Base-by-base conservation (phyloP, 2,329 filamentous ascomycete genomes). In the Calonectria fujianensis region DNA sequence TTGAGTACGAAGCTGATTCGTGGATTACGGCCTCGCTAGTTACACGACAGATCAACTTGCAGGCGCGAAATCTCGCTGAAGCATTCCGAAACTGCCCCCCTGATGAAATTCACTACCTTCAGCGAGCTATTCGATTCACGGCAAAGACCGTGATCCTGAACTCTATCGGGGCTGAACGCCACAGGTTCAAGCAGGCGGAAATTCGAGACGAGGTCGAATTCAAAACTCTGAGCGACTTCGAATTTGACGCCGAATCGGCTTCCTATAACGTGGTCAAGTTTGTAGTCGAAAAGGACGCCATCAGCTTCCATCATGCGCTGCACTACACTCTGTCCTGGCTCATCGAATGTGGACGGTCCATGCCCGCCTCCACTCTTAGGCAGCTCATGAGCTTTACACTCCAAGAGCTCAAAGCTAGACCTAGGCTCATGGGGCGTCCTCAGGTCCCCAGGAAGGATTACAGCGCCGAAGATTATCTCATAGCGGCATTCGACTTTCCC, bases 241-340 rank as follows among this genome's bases (percentile, higher is more conserved):
- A 98, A 77, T 97, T 98, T 81, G 94, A 96, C 69, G 86, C 86
- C 0, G 85, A 88, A 9, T 83, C 86, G 20, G 84, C 86, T 6
- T 88, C 88, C 50, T 94, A 94, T 82, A 86, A 92, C 35, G 91
- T 98, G 3, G 94, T 98, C 72, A 94, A 94, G 75, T 98, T 98
- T 82, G 91, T 94, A 4, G 95, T 99, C 13, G 95, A 98, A 79
- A 93, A 94, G 78, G 94, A 98, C 79, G 92, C 94, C 1, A 97
- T 99, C 86, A 98, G 97, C 86, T 98, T 99, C 85, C 97, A 99
- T 82, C 97, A 99, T 83, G 96, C 96, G 1, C 89, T 99, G 35
- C 97, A 99, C 85, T 99, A 98, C 83, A 97, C 95, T 0, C 87
- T 98, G 2, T 99, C 97, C 0, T 99, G 97, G 97, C 88, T 99